These are phyloP conservation scores for Elongisporangium senticosum DNA, from an alignment of 352 stramenopile species.

Conservation along the genomic window DNA sequence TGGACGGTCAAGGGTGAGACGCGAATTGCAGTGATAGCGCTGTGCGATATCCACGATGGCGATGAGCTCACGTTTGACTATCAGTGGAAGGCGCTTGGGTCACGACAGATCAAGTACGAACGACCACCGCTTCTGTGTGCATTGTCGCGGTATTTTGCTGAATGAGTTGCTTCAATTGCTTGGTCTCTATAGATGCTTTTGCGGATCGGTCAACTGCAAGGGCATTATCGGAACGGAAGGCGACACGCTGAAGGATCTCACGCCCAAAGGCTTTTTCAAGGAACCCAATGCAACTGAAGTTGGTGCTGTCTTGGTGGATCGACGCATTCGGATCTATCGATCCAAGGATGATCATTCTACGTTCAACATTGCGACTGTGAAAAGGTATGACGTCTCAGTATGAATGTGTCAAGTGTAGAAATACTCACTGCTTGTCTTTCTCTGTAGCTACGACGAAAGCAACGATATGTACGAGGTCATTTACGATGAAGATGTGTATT, in stretches of 20 bases:
- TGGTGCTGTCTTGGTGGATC: constrained; percentile 37
- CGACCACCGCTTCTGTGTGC: neutral
- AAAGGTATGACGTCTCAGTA: constrained; percentile 16
- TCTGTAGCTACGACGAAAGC: constrained; percentile 22
- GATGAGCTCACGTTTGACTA: constrained; percentile 97
- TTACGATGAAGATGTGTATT: constrained; percentile 15
- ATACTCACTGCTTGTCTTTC: neutral
- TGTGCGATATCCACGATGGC: constrained; percentile 78
- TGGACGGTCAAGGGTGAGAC: constrained; percentile 90
- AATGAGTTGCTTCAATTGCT: neutral
- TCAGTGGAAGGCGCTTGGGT: constrained; percentile 89
- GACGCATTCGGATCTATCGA: constrained; percentile 58
- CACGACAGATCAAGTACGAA: constrained; percentile 61
- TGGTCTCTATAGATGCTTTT: constrained; percentile 37
- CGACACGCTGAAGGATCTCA: constrained; percentile 29
- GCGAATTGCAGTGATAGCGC: constrained; percentile 91
- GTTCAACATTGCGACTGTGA: constrained; percentile 50
- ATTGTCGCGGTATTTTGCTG: neutral
- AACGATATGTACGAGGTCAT: constrained; percentile 49
- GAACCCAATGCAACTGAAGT: constrained; percentile 56
- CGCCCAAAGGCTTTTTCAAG: constrained; percentile 49
- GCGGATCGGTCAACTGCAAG: constrained; percentile 59
- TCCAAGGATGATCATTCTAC: constrained; percentile 49
- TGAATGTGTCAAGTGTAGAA: neutral
- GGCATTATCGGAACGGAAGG: constrained; percentile 65